Conservation (phyloP, 768 basidiomycete genomes). For the Tephrocybe sp. region DNA sequence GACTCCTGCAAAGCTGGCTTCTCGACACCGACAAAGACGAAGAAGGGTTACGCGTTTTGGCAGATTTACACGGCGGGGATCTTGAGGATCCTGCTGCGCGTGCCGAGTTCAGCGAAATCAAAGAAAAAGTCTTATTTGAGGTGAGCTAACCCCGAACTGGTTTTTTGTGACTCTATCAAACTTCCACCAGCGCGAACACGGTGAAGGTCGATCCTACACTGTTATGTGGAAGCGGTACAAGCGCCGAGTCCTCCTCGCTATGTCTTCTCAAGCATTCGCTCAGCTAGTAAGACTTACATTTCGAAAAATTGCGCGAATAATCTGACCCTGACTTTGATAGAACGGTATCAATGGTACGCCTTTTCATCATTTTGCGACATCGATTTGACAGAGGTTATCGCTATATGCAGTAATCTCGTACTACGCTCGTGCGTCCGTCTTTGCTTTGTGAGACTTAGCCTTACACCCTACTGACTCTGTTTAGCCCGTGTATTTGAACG, state of each 20-base stretch:
- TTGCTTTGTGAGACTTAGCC: slow-evolving; percentile 1
- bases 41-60: slow-evolving; percentile 82
- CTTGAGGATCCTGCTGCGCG: slow-evolving; percentile 61
- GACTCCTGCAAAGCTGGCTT: slow-evolving; percentile 62
- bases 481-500: slow-evolving; percentile 90
- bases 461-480: slow-evolving; percentile 1
- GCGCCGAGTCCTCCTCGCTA: slow-evolving; percentile 83
- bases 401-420: slow-evolving; percentile 86
- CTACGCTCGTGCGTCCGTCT: slow-evolving; percentile 72
- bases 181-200: slow-evolving; percentile 58
- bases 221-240: slow-evolving; percentile 88
- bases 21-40: slow-evolving; percentile 83
- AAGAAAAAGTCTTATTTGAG: slow-evolving; percentile 71
- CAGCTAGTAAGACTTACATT: slow-evolving; percentile 16
- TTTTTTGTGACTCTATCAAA: not conserved
- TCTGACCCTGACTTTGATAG: slow-evolving; percentile 33
- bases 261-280: slow-evolving; percentile 73
- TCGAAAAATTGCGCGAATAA: not conserved
- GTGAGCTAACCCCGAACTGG: slow-evolving; percentile 33
- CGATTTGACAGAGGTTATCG: not conserved
- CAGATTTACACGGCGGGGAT: slow-evolving; percentile 85
- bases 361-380: not conserved
- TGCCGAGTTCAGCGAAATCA: slow-evolving; percentile 86
- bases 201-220: slow-evolving; percentile 73
- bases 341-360: slow-evolving; percentile 88